Evolutionary conservation across 2,329 filamentous ascomycete species (phyloP), one percentile per base, ranked within the genome.

Genomic region (Purpureocillium lavendulum): DNA sequence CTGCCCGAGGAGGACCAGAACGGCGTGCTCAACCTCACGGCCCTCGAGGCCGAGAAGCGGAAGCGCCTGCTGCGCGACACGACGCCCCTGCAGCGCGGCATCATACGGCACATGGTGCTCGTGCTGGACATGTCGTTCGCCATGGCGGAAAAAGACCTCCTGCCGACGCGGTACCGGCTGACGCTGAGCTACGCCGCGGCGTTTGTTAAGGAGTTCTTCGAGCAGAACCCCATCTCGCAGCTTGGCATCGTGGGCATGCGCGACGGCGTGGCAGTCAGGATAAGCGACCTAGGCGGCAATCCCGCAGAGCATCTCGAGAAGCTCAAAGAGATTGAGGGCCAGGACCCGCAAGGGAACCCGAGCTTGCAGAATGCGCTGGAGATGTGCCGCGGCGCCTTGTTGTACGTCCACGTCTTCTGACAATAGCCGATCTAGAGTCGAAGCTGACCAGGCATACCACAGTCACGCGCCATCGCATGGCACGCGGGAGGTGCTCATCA

Each of bases 191-290:
- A 88, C 61, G 84, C 88, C 13, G 77, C 83, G 47, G 83, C 88
- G 41, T 98, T 97, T 61, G 84, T 97, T 36, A 76, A 82, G 43
- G 90, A 96, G 60, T 98, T 87, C 65, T 98, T 97, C 57, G 92
- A 97, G 63, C 92, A 98, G 63, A 98, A 98, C 54, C 92, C 92
- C 10, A 97, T 98, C 49, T 94, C 88, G 9, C 92, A 98, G 64
- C 76, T 98, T 41, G 89, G 85, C 17, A 83, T 98, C 24, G 70
- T 98, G 30, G 90, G 86, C 37, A 95, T 97, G 85, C 79, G 86
- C 45, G 92, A 97, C 58, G 92, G 92, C 13, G 71, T 97, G 13
- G 89, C 89, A 2, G 70, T 94, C 17, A 73, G 86, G 30, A 77
- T 98, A 46, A 92, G 84, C 56, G 87, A 95, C 55, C 82, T 97